Evolutionary conservation across 2,329 filamentous ascomycete species (phyloP), one percentile per base, ranked within the genome.

Genomic region (Colletotrichum tropicale): DNA sequence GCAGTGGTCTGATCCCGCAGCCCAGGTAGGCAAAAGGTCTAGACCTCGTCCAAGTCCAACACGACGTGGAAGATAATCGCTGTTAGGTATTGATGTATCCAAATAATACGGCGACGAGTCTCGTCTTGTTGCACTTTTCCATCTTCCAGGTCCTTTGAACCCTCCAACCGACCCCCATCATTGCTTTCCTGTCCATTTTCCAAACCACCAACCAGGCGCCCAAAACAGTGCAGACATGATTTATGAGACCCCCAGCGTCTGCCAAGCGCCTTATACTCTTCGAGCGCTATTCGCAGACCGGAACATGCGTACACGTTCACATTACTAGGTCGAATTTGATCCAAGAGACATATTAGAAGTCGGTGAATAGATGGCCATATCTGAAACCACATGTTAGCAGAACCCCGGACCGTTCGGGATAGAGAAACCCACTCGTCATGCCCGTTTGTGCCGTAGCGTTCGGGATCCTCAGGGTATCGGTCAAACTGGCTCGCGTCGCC

Each of bases 401-500:
- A 52, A 21, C 56, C 38, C 56, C 48, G 30, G 38, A 30, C 52
- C n/a, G 24, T 32, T 16, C 38, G n/a, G 3, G 12, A 58, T 13
- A 56, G 28, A 70, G 56, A 61, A 71, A 94, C 96, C 88, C 90
- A 98, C 96, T 95, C 94, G 85, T 98, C 96, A 78, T 93, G 89
- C 61, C 95, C 96, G 70, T 87, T 87, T 79, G 91, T 88, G 52
- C 97, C 97, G 83, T 99, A 99, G 83, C 93, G 92, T 85, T 99
- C 97, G 60, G 95, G 95, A 85, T 99, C 97, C 85, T 99, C 97
- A 3, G 97, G 96, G 85, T 99, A 99, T 84, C 96, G 95, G 86
- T 99, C 97, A 83, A 99, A 99, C 85, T 98, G 95, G 86, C 96
- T 98, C 67, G 97, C 95, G 87, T 99, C 97, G 75, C 97, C 97